Base-by-base conservation (phyloP, 495 filamentous ascomycete species). In the Clavariopsis aquatica region DNA sequence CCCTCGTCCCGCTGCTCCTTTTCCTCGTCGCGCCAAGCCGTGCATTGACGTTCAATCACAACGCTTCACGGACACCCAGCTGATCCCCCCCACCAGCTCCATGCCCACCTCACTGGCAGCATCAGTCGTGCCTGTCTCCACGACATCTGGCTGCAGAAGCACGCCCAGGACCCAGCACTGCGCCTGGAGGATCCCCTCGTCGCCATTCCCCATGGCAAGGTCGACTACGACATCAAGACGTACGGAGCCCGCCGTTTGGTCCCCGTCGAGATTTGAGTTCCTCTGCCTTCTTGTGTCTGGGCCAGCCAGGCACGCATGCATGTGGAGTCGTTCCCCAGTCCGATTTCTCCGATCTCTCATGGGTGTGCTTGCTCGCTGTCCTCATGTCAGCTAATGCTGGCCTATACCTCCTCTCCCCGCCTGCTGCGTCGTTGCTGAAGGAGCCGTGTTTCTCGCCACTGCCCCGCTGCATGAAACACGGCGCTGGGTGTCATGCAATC, bases 91-190 rank as follows among this genome's bases (percentile, higher is more conserved):
- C 17, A 19, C n/a, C 70, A 93, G 87, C 81, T 96, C 19, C 91
- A 96, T 66, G 91, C 91, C 61, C 91, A 94, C 75, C 82, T 96
- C 31, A 89, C 84, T 46, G 90, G 91, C 49, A 91, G 88, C 73
- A 92, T 94, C 75, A 88, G 84, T 72, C 84, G 85, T 15, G 74
- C 87, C 76, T 87, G 83, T 57, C 83, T 94, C 0, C 88, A 93
- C 70, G 83, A 90, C 43, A 83, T 94, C 68, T 96, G 90, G 88
- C 53, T 75, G 41, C 70, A 73, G 49, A 88, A 86, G 73, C 84
- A 83, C 52, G 75, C 74, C 6, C 54, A 62, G 10, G 70, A 85
- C 36, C 83, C 83, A 0, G 64, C 75, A 17, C 73, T 82, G 41
- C 23, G 61, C 3, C 75, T 93, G 0, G 81, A 87, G 53, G 89